Percentiles rank a stretch among this genome's conserved stretches.
Conservation (phyloP, 768 basidiomycete genomes). For the Mycena olivaceomarginata region DNA sequence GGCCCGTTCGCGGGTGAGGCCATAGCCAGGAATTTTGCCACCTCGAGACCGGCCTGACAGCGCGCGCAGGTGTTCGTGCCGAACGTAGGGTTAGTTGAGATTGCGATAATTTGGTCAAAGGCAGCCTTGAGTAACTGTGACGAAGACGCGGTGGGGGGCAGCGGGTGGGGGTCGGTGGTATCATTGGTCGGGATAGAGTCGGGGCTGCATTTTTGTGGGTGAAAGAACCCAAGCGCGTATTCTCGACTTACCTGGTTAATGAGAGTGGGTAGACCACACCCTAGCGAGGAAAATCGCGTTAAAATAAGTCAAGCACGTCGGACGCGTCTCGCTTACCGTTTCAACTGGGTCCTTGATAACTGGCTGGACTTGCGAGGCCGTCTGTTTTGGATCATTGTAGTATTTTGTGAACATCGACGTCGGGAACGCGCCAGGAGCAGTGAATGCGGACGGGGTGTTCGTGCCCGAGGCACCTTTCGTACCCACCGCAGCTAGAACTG, state of each 20-base stretch:
- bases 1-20: slow-evolving; percentile 79
- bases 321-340: slow-evolving; percentile 62
- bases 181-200: slow-evolving; percentile 75
- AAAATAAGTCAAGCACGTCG: background rate
- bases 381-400: slow-evolving; percentile 84
- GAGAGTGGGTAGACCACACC: slow-evolving; percentile 69
- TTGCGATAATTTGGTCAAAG: slow-evolving; percentile 73
- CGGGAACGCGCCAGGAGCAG: slow-evolving; percentile 79
- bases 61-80: slow-evolving; percentile 71
- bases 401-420: slow-evolving; percentile 79
- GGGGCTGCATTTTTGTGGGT: slow-evolving; percentile 60
- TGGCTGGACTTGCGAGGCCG: slow-evolving; percentile 85
- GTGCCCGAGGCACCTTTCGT: background rate
- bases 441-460: slow-evolving; percentile 65
- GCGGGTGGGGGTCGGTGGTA: slow-evolving; percentile 77
- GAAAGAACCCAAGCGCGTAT: too few species aligned
- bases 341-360: slow-evolving; percentile 82
- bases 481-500: slow-evolving; percentile 21
- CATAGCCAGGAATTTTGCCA: slow-evolving; percentile 80
- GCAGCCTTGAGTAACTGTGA: slow-evolving; percentile 70
- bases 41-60: slow-evolving; percentile 77
- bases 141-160: slow-evolving; percentile 74
- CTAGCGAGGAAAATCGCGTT: slow-evolving; percentile 54
- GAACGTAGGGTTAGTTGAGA: slow-evolving; percentile 72
- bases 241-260: slow-evolving; percentile 65